Percentiles rank a stretch among this genome's conserved stretches.
phyloP scores from a whole-genome alignment of 176 grass and related monocot species.

The Dendrocalamus sinicus region DNA sequence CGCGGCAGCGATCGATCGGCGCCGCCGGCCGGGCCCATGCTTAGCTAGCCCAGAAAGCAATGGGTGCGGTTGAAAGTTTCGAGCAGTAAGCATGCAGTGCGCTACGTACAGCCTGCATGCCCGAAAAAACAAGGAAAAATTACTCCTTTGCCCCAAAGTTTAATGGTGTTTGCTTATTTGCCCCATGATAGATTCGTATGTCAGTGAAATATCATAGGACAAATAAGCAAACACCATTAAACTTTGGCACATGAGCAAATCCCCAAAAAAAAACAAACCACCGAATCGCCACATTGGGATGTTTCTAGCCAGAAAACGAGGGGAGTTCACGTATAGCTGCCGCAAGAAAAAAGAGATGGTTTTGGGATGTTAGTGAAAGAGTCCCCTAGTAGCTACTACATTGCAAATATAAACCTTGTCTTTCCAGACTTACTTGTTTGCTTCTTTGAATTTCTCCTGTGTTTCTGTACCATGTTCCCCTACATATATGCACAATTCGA shows the following conservation, averaged over 20 bases:
- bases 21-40: background rate
- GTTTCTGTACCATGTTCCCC: background rate
- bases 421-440: background rate
- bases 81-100: background rate
- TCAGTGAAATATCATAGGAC: no score
- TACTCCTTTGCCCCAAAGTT: no score
- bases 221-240: no score
- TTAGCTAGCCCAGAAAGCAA: conserved; percentile 30
- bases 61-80: conserved; percentile 1
- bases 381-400: no score
- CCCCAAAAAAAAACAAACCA: conserved; percentile 34
- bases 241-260: no score
- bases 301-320: conserved; percentile 15
- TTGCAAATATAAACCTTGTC: no score
- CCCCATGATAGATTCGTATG: no score
- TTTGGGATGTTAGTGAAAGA: no score
- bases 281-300: background rate
- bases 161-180: no score
- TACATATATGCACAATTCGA: no score
- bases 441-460: background rate
- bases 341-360: background rate
- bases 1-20: no score
- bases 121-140: conserved; percentile 23
- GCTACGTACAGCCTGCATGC: background rate
- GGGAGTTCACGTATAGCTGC: background rate